Conservation (phyloP, 495 filamentous ascomycete species). For the Umbilicaria muhlenbergii region DNA sequence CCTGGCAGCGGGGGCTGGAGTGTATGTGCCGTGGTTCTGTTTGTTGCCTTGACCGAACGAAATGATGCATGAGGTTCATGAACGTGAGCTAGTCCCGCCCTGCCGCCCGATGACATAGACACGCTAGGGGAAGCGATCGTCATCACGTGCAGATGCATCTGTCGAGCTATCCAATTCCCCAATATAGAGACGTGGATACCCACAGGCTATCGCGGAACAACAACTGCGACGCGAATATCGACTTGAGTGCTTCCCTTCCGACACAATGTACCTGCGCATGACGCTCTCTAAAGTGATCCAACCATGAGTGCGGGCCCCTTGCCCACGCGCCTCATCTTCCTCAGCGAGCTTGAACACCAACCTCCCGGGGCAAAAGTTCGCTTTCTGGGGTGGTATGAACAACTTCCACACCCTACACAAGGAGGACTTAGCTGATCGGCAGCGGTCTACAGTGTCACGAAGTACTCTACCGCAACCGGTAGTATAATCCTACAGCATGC, state of each 20-base stretch:
- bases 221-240: too few species aligned
- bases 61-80: background rate
- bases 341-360: conserved; percentile 41
- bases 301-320: conserved; percentile 39
- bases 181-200: too few species aligned
- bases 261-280: too few species aligned
- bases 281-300: too few species aligned
- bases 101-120: background rate
- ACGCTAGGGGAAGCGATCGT: background rate
- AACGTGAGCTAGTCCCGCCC: background rate
- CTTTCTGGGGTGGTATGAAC: conserved; percentile 76
- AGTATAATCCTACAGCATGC: conserved; percentile 51
- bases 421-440: background rate
- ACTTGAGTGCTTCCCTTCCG: too few species aligned
- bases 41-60: background rate
- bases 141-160: too few species aligned
- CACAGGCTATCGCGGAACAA: too few species aligned
- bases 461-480: conserved; percentile 46
- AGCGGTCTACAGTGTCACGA: conserved; percentile 39
- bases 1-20: too few species aligned
- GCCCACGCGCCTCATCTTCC: conserved; percentile 50
- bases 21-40: too few species aligned
- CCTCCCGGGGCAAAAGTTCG: conserved; percentile 59
- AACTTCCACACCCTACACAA: background rate
- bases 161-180: too few species aligned